A percentile compares a stretch with the other conserved stretches of the same genome.
phyloP scores from a whole-genome alignment of 2,329 filamentous ascomycete species.

The Colletotrichum coccodes region DNA sequence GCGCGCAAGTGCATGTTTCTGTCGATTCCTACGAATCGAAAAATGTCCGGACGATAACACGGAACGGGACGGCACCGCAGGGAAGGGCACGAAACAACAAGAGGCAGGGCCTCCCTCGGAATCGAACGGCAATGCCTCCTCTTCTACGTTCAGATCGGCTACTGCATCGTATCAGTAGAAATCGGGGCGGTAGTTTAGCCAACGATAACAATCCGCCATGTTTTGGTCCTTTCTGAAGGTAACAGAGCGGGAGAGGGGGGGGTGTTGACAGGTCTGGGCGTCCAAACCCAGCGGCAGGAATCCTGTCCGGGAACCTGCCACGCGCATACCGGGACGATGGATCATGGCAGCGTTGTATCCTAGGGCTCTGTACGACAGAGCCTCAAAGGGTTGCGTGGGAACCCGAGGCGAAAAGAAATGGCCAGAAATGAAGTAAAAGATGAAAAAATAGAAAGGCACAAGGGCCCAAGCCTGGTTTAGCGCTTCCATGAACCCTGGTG shows the following conservation, averaged over 20 bases:
- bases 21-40: slow-evolving; percentile 1
- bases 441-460: neutral
- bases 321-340: neutral
- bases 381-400: neutral
- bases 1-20: neutral
- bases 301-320: neutral
- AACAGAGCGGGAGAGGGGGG: neutral
- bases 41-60: neutral
- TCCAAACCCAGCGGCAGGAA: slow-evolving; percentile 8
- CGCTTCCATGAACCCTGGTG: slow-evolving; percentile 8
- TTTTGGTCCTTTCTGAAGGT: neutral
- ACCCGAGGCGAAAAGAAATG: neutral
- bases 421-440: neutral
- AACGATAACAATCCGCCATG: neutral
- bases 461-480: slow-evolving; percentile 6
- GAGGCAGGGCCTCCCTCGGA: neutral
- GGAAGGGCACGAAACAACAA: slow-evolving; percentile 18
- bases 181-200: neutral
- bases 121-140: slow-evolving; percentile 1
- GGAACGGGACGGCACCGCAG: slow-evolving; percentile 11
- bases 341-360: neutral
- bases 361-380: slow-evolving; percentile 1
- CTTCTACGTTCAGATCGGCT: neutral
- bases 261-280: slow-evolving; percentile 27
- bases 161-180: neutral